Conservation (phyloP, 768 basidiomycete species). For the Hemileccinum rubropunctum region DNA sequence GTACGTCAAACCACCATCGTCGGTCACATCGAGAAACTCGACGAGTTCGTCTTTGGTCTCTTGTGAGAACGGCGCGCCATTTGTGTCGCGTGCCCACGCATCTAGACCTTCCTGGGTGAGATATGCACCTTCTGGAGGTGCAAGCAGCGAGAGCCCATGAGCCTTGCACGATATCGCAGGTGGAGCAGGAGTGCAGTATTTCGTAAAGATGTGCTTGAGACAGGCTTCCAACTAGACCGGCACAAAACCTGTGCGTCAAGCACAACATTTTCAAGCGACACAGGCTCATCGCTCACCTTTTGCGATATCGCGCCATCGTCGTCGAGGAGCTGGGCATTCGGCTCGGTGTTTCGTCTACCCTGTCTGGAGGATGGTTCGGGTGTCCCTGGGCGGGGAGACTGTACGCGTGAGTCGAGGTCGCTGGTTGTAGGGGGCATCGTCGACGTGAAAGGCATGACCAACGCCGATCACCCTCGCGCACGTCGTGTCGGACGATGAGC, state of each 20-base stretch:
- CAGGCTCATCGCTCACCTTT: slow-evolving; percentile 41
- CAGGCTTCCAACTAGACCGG: slow-evolving; percentile 65
- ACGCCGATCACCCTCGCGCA: slow-evolving; percentile 19
- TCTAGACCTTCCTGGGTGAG: slow-evolving; percentile 63
- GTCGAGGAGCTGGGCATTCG: slow-evolving; percentile 59
- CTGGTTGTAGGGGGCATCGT: slow-evolving; percentile 8
- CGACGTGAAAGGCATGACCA: slow-evolving; percentile 12
- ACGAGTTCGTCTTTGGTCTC: slow-evolving; percentile 77
- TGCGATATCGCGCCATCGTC: slow-evolving; percentile 66
- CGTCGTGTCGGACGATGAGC: slow-evolving; percentile 26
- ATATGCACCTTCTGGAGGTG: slow-evolving; percentile 52
- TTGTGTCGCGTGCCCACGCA: slow-evolving; percentile 76
- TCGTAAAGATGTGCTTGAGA: slow-evolving; percentile 74
- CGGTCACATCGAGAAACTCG: slow-evolving; percentile 73
- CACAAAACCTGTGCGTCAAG: not conserved
- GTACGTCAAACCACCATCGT: slow-evolving; percentile 70
- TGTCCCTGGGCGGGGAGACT: slow-evolving; percentile 55
- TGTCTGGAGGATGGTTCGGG: slow-evolving; percentile 62
- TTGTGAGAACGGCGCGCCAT: slow-evolving; percentile 73
- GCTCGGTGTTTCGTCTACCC: slow-evolving; percentile 51
- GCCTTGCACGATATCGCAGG: slow-evolving; percentile 20
- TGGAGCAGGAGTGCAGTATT: slow-evolving; percentile 59
- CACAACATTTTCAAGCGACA: not conserved
- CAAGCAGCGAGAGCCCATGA: slow-evolving; percentile 34
- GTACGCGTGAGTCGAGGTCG: slow-evolving; percentile 27